These are phyloP conservation scores for Ormosia semicastrata DNA, from an alignment of 306 rosid species.

Conservation along the genomic window DNA sequence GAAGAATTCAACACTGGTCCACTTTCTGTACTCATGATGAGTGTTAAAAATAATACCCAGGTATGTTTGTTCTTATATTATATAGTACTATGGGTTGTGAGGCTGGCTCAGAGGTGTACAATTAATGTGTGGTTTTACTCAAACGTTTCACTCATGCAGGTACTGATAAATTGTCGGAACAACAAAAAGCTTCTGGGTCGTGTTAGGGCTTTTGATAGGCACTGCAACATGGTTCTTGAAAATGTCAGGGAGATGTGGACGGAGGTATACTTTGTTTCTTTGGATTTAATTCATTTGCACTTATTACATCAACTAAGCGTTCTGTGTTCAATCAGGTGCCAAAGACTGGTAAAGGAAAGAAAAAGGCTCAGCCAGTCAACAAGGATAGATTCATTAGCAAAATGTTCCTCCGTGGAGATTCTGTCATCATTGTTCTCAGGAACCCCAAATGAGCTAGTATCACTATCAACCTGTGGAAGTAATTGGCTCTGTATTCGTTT, in stretches of 20 bases:
- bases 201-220: conserved; percentile 92
- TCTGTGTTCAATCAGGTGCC: conserved; percentile 53
- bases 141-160: conserved; percentile 34
- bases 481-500: not conserved
- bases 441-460: conserved; percentile 69
- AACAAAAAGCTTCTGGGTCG: conserved; percentile 88
- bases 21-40: conserved; percentile 88
- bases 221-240: conserved; percentile 96
- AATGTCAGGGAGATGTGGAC: conserved; percentile 99
- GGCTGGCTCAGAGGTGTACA: not conserved
- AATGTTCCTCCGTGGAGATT: conserved; percentile 88
- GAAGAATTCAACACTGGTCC: conserved; percentile 97
- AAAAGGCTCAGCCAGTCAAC: conserved; percentile 86
- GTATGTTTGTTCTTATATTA: conserved; percentile 27
- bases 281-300: not conserved
- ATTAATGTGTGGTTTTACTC: not conserved
- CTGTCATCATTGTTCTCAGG: conserved; percentile 89
- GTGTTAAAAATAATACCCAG: conserved; percentile 92
- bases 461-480: not conserved
- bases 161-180: conserved; percentile 86
- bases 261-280: conserved; percentile 51
- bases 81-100: not conserved
- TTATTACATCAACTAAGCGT: not conserved
- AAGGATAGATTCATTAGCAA: conserved; percentile 92
- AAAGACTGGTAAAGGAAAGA: conserved; percentile 89